phyloP scores from a whole-genome alignment of 768 basidiomycete genomes.

The Termitomyces sp. region DNA sequence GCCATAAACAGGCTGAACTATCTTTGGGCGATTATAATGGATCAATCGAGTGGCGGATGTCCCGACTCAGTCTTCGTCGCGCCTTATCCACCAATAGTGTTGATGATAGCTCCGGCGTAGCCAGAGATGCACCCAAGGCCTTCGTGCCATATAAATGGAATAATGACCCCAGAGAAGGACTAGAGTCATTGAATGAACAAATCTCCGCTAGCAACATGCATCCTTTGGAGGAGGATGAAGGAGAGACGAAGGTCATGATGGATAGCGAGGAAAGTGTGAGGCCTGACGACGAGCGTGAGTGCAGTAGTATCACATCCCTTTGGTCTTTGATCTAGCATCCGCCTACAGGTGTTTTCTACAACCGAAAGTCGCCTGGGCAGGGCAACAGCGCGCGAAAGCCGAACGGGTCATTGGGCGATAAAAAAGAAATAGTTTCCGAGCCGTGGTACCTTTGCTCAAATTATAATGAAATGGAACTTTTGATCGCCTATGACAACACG shows the following conservation, averaged over 20 bases:
- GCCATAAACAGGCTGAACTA: constrained; percentile 66
- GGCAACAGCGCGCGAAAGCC: constrained; percentile 47
- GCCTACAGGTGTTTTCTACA: background rate
- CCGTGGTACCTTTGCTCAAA: constrained; percentile 88
- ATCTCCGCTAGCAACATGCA: constrained; percentile 4
- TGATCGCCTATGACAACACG: constrained; percentile 78
- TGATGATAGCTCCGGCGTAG: constrained; percentile 34
- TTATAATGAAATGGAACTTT: constrained; percentile 72
- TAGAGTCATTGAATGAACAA: background rate
- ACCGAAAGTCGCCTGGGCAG: constrained; percentile 25
- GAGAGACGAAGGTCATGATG: background rate
- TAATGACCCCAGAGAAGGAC: constrained; percentile 5
- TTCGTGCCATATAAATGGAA: constrained; percentile 12
- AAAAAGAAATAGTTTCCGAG: constrained; percentile 36
- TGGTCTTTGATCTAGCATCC: background rate
- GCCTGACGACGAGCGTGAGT: constrained; percentile 37
- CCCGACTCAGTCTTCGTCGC: constrained; percentile 54
- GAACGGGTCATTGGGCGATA: constrained; percentile 58
- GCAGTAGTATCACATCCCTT: constrained; percentile 5
- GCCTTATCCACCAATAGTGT: constrained; percentile 23
- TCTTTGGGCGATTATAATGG: constrained; percentile 66
- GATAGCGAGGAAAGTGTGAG: constrained; percentile 20
- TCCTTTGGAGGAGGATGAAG: constrained; percentile 5
- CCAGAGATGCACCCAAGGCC: constrained; percentile 18
- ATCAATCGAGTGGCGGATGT: constrained; percentile 76